Evolutionary conservation across 2,329 filamentous ascomycete species (phyloP), one percentile per base, ranked within the genome.

Genomic region (Colletotrichum melonis): DNA sequence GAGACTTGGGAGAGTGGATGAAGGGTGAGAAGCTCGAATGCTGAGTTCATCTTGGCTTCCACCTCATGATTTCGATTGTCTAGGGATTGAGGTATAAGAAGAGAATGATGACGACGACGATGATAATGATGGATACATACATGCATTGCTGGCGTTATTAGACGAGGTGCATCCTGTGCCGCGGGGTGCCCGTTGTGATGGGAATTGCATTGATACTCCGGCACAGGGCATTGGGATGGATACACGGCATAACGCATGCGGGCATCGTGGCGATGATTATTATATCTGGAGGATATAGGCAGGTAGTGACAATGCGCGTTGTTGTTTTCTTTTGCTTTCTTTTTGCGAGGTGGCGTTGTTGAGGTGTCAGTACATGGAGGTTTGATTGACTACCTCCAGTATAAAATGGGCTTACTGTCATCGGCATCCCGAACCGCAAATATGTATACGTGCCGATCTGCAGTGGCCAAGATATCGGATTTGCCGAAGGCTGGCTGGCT

Each of bases 1-100:
- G 82, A 57, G 83, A 85, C 75, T 73, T 85, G 76, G 80, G 82
- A 76, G 81, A 84, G 69, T 74, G 76, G 72, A 69, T 83, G 16
- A 22, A 54, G 52, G 26, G 62, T 19, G 56, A 54, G 3, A 57
- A 52, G 22, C n/a, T 14, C 8, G 12, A 56, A 49, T 26, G 52
- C 24, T 28, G 26, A 22, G 3, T 46, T n/a, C 19, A n/a, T 32
- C 6, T 46, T n/a, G 42, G 42, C 16, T 46, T 19, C 5, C 32
- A 9, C 42, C 16, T 46, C 5, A 8, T n/a, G 16, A 7, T 3
- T 46, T 46, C 5, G 14, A 46, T 16, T 46, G 2, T 6, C 38
- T 16, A n/a, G 42, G 16, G 11, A 12, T 12, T 32, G 32, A 12
- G 32, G 4, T 9, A 32, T 11, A n/a, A n/a, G 19, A n/a, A 16